phyloP scores from a whole-genome alignment of 345 rosid species.

The Salix dunnii region DNA sequence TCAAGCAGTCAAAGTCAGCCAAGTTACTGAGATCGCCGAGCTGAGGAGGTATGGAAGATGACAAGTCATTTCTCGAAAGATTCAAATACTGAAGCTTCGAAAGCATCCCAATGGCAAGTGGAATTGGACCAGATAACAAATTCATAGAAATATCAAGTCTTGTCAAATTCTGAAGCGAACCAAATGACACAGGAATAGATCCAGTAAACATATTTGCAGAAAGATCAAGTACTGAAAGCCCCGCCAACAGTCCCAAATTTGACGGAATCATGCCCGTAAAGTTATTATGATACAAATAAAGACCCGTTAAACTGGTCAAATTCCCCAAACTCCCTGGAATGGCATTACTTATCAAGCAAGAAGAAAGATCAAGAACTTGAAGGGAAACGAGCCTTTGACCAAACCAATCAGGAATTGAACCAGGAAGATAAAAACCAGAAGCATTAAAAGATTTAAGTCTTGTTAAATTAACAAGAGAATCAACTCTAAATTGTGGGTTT shows the following conservation, averaged over 20 bases:
- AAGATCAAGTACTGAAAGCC: slow-evolving; percentile 62
- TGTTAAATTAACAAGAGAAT: slow-evolving; percentile 66
- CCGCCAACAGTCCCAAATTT: slow-evolving; percentile 50
- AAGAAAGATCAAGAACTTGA: slow-evolving; percentile 82
- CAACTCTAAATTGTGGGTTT: slow-evolving; percentile 75
- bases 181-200: slow-evolving; percentile 61
- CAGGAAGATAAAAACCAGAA: slow-evolving; percentile 70
- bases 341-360: slow-evolving; percentile 54
- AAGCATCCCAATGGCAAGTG: slow-evolving; percentile 53
- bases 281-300: slow-evolving; percentile 58
- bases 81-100: slow-evolving; percentile 58
- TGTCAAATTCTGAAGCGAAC: slow-evolving; percentile 48
- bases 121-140: slow-evolving; percentile 59
- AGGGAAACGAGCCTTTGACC: slow-evolving; percentile 52
- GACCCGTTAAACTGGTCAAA: slow-evolving; percentile 54
- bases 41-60: slow-evolving; percentile 64
- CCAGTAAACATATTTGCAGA: slow-evolving; percentile 63
- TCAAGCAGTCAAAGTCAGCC: slow-evolving; percentile 50
- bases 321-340: slow-evolving; percentile 68
- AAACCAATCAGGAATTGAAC: slow-evolving; percentile 74
- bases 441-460: slow-evolving; percentile 67
- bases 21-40: slow-evolving; percentile 63
- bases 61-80: slow-evolving; percentile 65
- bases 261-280: slow-evolving; percentile 59
- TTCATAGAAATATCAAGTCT: slow-evolving; percentile 75